Percentiles rank a stretch among this genome's conserved stretches.
These are phyloP conservation scores for Diutina ranongensis DNA, from an alignment of 1,139 yeast species.

Conservation along the genomic window DNA sequence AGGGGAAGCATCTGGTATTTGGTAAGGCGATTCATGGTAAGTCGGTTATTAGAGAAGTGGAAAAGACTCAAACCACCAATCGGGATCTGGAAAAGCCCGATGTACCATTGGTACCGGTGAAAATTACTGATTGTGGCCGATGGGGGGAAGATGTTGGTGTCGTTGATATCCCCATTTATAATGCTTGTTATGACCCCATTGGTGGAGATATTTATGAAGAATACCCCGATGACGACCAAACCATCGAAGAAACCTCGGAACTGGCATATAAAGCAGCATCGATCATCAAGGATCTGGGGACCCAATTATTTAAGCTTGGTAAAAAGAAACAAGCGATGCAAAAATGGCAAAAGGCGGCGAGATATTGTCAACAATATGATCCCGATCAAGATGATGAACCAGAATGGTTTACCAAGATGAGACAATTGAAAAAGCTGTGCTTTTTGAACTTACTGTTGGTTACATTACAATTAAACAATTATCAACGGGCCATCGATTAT, in stretches of 20 bases:
- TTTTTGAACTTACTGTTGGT: constrained; percentile 51
- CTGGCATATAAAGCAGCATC: constrained; percentile 39
- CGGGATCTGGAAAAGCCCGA: constrained; percentile 12
- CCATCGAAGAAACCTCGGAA: constrained; percentile 46
- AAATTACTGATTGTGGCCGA: constrained; percentile 51
- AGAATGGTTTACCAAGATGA: constrained; percentile 37
- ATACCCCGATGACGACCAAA: constrained; percentile 53
- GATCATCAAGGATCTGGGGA: constrained; percentile 57
- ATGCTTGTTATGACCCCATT: constrained; percentile 46
- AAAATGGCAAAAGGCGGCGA: constrained; percentile 51
- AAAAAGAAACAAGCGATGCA: constrained; percentile 38
- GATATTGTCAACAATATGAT: constrained; percentile 58
- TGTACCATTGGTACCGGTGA: constrained; percentile 18
- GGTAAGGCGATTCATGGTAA: constrained; percentile 56
- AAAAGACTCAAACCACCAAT: constrained; percentile 31
- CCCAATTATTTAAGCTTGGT: constrained; percentile 43
- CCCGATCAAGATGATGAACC: constrained; percentile 63
- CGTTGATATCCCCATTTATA: constrained; percentile 35
- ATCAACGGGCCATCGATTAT: constrained; percentile 35
- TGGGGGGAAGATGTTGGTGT: constrained; percentile 40
- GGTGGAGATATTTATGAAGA: constrained; percentile 71
- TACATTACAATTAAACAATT: constrained; percentile 35
- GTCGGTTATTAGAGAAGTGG: constrained; percentile 57
- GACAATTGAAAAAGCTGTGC: constrained; percentile 45
- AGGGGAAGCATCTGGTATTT: constrained; percentile 67